Base-by-base conservation (phyloP, 1,284 basidiomycete species). In the Cutaneotrichosporon cutaneum region DNA sequence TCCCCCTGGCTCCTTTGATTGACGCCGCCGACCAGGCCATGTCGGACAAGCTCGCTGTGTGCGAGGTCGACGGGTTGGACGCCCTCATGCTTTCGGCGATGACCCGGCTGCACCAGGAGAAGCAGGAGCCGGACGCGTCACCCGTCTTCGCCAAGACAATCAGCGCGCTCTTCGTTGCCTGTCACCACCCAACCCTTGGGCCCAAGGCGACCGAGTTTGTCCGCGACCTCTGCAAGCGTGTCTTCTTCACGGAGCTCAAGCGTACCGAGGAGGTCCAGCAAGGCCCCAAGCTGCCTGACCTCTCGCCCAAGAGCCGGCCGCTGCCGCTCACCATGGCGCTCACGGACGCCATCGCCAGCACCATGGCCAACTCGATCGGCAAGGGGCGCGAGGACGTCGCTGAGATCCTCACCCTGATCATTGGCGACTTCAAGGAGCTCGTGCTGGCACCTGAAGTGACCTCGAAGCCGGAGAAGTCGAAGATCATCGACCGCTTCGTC, bases 11-110 rank as follows among this genome's bases (percentile, higher is more conserved):
- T 14, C 86, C 92, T 0, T 82, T 92, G 58, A 85, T 89, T n/a
- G 79, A 82, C 27, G 81, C 97, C 3, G 92, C 94, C 1, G 80
- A 85, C 30, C 83, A 83, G 54, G 86, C 87, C 36, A 81, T 98
- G 56, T 77, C 82, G 48, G 86, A 88, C 69, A 83, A 85, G 9
- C 82, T 85, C 13, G 74, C 84, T 10, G 77, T 84, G 32, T 89
- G 92, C 80, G 86, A 89, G 26, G 82, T 82, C 16, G 85, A 91
- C 71, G 90, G 92, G 0, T 92, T 90, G 70, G 84, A 86, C 55
- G 89, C 90, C 66, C 80, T 98, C 30, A 90, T 93, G 75, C 85
- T 85, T 63, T 87, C 87, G 47, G 80, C 90, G 24, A 86, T 87
- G 24, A 81, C 88, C 47, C 84, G 94, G 45, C 80, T 96, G 39